A percentile compares a stretch with the other conserved stretches of the same genome.
phyloP scores from a whole-genome alignment of 2,329 filamentous ascomycete genomes.

The Gaeumannomyces sp. region DNA sequence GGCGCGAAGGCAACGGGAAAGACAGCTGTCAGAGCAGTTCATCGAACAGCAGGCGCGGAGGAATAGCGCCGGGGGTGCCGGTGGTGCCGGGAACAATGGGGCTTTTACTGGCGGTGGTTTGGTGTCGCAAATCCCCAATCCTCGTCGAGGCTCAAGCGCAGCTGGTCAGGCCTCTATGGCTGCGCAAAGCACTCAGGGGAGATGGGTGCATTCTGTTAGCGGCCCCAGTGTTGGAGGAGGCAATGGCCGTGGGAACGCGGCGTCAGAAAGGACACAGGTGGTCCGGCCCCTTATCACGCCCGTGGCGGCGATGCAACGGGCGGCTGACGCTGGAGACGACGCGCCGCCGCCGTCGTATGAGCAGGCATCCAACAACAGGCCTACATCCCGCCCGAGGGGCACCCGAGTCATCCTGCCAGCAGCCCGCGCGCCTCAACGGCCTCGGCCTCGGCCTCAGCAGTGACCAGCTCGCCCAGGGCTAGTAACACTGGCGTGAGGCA shows the following conservation, averaged over 20 bases:
- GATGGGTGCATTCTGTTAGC: slow-evolving; percentile 17
- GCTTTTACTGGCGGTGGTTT: neutral
- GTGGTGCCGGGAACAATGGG: neutral
- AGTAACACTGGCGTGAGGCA: neutral
- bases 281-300: slow-evolving; percentile 37
- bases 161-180: neutral
- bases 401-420: slow-evolving; percentile 42
- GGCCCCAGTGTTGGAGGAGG: slow-evolving; percentile 7
- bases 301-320: slow-evolving; percentile 25
- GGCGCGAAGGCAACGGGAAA: slow-evolving; percentile 58
- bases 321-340: slow-evolving; percentile 33
- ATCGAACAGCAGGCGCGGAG: slow-evolving; percentile 57
- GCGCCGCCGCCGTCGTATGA: slow-evolving; percentile 54
- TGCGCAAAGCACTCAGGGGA: slow-evolving; percentile 30
- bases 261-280: slow-evolving; percentile 26
- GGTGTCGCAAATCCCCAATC: slow-evolving; percentile 13
- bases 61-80: neutral
- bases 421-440: slow-evolving; percentile 19
- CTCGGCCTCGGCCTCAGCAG: neutral
- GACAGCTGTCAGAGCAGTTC: slow-evolving; percentile 61
- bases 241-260: slow-evolving; percentile 12
- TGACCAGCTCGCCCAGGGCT: neutral
- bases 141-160: slow-evolving; percentile 4
- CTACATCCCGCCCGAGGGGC: slow-evolving; percentile 46
- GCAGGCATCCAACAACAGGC: slow-evolving; percentile 46